Base-by-base conservation (phyloP, 495 filamentous ascomycete genomes). In the Penicillium diatomitis region DNA sequence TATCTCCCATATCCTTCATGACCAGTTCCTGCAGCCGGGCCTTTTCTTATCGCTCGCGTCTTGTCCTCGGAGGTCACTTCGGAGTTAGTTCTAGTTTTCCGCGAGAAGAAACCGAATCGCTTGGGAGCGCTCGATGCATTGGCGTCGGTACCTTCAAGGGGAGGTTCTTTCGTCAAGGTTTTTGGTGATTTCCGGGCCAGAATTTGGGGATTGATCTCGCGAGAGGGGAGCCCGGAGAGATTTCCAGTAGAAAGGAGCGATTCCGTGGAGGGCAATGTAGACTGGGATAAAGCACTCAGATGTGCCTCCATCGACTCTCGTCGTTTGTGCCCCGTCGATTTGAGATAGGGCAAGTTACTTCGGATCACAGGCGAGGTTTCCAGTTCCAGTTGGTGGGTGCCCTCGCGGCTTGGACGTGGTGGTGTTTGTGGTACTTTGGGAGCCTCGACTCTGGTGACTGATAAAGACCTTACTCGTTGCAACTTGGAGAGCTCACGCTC, bases 1-100 rank as follows among this genome's bases (percentile, higher is more conserved):
- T 80, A 94, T 60, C 80, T 85, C 6, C 90, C 88, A 62, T 97
- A 97, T 39, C 91, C 92, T 70, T 97, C 92, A 65, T 97, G 89
- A 2, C 92, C 92, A 32, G 94, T 99, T 33, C 92, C 94, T 31
- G 92, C 92, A 5, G 76, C 79, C 11, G 92, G 92, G 0, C 92
- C 94, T 65, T 91, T 95, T 46, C 85, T 81, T 9, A 66, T 36
- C 4, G 70, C 48, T 53, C 81, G 85, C 20, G 81, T 75, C 32
- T 71, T 74, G 46, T 81, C 79, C 3, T 61, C 50, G n/a, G 68
- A 56, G 3, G 61, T 58, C n/a, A 62, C 51, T 38, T 80, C 77
- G 5, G 80, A 54, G 9, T 81, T 78, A 6, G 81, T 76, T 61
- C 86, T 94, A 0, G 84, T 79, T 51, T 82, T 84, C 51, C 84